phyloP scores from a whole-genome alignment of 208 protist species.

The Entamoeba invadens region DNA sequence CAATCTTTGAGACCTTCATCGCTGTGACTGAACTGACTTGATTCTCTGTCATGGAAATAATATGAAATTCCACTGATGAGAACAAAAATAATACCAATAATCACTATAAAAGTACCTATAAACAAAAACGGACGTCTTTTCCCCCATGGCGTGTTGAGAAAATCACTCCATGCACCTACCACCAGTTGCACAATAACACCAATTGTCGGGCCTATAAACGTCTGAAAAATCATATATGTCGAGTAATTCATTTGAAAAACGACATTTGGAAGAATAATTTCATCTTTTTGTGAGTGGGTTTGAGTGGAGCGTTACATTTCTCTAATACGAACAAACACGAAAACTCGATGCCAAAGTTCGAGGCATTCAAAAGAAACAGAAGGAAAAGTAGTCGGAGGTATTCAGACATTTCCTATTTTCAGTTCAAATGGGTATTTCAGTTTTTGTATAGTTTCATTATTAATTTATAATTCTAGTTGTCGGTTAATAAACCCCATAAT shows the following conservation, averaged over 20 bases:
- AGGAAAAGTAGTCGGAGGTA: not conserved
- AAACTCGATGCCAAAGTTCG: not conserved
- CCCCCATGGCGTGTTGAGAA: not conserved
- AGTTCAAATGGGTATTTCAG: not conserved
- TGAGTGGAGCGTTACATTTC: not conserved
- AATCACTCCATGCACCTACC: slow-evolving; percentile 4
- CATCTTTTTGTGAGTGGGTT: not conserved
- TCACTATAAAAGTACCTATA: not conserved
- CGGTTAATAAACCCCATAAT: not conserved
- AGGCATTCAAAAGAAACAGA: not conserved
- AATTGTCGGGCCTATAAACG: not conserved
- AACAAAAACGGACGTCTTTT: slow-evolving; percentile 15
- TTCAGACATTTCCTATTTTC: not conserved
- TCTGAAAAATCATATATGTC: not conserved
- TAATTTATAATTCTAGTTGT: not conserved
- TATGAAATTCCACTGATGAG: not conserved
- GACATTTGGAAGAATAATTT: not conserved
- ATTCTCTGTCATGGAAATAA: too few relatives aligned
- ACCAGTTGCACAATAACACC: slow-evolving; percentile 20
- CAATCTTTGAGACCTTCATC: too few relatives aligned
- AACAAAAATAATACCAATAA: not conserved
- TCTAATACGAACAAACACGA: not conserved
- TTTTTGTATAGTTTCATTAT: not conserved
- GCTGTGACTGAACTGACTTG: too few relatives aligned
- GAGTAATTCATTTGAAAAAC: not conserved